Evolutionary conservation across 1,139 yeast genomes (phyloP), one percentile per base, ranked within the genome.

Genomic region (Taphrina pruni): DNA sequence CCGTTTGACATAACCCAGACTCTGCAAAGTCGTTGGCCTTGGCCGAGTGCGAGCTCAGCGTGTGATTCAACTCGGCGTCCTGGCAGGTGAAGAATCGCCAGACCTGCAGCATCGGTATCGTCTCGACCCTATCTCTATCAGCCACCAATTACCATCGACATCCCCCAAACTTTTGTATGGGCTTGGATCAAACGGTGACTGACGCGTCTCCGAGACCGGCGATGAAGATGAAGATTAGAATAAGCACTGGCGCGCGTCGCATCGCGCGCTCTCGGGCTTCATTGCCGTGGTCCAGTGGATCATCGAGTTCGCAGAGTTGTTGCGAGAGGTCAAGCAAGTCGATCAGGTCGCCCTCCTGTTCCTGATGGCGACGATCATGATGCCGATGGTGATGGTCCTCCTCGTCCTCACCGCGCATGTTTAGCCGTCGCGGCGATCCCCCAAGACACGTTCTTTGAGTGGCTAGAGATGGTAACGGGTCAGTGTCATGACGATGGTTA

Each of bases 181-280:
- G 32, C 32, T 26, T 26, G 32, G 32, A 26, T 26, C 32, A 26
- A 26, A 7, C 17, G 21, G 35, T 26, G 9, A 17, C 43, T 54
- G 26, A 54, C 58, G 58, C 41, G n/a, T 54, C 43, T 32, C 43
- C 58, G 26, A 54, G 58, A 7, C 58, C 58, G 17, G 58, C 43
- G 12, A 54, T 17, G n/a, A 35, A 54, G 41, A 54, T 32, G 14
- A 54, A 36, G 43, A 54, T 20, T 26, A 54, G 41, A 17, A 54
- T 35, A 21, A 36, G 21, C 14, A 17, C 14, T 21, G 58, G 58
- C 43, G 17, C 54, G 36, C 14, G 43, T 14, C 58, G 43, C n/a
- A 54, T 17, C n/a, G 26, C 43, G 43, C 41, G 41, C 41, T 12
- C 21, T 17, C 58, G 43, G 21, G 32, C 43, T 11, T 21, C 2